These are phyloP conservation scores for Sclerotinia nivalis DNA, from an alignment of 2,329 filamentous ascomycete species.

Conservation along the genomic window DNA sequence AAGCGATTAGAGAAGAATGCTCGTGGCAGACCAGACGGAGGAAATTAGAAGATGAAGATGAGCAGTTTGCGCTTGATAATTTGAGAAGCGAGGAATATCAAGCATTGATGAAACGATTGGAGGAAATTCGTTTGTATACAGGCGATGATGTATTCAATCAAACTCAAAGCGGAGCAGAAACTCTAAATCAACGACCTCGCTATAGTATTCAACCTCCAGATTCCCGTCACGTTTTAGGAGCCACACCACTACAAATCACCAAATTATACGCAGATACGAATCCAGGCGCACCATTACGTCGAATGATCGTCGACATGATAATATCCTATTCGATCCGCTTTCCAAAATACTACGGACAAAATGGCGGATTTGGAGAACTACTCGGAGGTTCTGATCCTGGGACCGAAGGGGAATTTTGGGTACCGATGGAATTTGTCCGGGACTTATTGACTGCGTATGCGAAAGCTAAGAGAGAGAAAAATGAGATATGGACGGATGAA, in stretches of 20 bases:
- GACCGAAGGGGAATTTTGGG: not conserved
- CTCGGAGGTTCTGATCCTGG: not conserved
- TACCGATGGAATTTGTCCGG: not conserved
- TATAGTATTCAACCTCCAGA: not conserved
- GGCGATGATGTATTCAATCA: not conserved
- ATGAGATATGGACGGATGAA: too few relatives aligned
- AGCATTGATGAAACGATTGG: not conserved
- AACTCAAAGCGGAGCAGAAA: not conserved
- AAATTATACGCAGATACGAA: not conserved
- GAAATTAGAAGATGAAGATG: not conserved
- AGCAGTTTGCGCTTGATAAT: not conserved
- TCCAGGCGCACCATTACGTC: not conserved
- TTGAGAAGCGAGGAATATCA: not conserved
- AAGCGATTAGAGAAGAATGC: not conserved
- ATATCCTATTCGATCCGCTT: not conserved
- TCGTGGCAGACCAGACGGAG: not conserved
- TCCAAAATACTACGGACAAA: not conserved
- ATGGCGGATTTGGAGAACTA: not conserved
- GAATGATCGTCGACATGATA: conserved; percentile 1
- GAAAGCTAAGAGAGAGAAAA: too few relatives aligned
- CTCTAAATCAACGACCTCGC: not conserved
- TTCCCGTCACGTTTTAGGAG: not conserved
- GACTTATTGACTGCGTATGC: not conserved
- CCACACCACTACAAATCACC: not conserved
- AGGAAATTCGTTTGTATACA: not conserved